A percentile compares a stretch with the other conserved stretches of the same genome.
These are phyloP conservation scores for Trichoderma asperellum DNA, from an alignment of 2,329 filamentous ascomycete genomes.

Conservation along the genomic window DNA sequence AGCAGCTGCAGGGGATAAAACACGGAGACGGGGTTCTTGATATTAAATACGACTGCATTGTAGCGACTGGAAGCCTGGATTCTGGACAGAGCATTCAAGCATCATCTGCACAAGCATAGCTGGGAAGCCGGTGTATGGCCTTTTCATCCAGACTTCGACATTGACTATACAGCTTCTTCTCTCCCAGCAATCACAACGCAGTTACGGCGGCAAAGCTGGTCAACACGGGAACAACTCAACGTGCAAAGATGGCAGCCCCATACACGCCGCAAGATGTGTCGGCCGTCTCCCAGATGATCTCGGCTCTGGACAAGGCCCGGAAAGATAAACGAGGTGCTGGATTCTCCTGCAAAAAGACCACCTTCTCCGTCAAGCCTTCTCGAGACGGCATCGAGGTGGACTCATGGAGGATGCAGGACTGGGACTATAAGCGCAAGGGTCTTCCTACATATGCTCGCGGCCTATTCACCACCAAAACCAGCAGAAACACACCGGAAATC, in stretches of 20 bases:
- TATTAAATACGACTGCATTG: conserved; percentile 1
- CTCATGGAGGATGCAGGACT: conserved; percentile 93
- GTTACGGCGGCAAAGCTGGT: background rate
- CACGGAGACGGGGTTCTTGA: background rate
- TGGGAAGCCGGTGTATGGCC: background rate
- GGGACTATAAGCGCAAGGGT: conserved; percentile 88
- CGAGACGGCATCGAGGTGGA: conserved; percentile 70
- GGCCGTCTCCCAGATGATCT: conserved; percentile 68
- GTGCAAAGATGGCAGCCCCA: conserved; percentile 51
- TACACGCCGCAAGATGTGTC: conserved; percentile 70
- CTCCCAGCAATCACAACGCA: background rate
- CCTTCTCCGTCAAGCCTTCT: conserved; percentile 68
- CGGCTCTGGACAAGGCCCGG: conserved; percentile 60
- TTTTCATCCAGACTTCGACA: background rate
- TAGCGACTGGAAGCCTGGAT: background rate
- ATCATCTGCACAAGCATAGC: background rate
- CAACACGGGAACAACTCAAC: background rate
- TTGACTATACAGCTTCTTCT: conserved; percentile 2
- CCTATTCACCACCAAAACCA: conserved; percentile 81
- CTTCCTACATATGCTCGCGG: conserved; percentile 92
- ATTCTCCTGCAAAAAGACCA: conserved; percentile 80
- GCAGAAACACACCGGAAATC: conserved; percentile 72
- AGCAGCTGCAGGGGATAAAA: background rate
- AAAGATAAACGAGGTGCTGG: conserved; percentile 60
- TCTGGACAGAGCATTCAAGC: background rate